Percentiles rank a stretch among this genome's conserved stretches.
phyloP scores from a whole-genome alignment of 202 grass and related monocot species.

The Alloteropsis angusta region DNA sequence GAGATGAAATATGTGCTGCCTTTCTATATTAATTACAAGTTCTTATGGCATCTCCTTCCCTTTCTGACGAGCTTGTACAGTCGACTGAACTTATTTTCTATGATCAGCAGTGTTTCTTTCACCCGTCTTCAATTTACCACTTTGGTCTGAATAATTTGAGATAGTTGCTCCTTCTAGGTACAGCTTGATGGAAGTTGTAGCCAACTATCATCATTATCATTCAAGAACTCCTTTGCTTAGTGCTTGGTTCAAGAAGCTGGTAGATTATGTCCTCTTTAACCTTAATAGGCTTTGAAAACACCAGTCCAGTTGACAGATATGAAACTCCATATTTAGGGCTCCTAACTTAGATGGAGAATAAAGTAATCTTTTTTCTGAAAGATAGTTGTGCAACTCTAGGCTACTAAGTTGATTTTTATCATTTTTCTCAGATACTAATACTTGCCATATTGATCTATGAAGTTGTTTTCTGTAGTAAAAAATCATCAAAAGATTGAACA shows the following conservation, averaged over 20 bases:
- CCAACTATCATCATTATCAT: neutral
- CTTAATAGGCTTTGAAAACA: slow-evolving; percentile 11
- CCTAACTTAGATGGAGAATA: neutral
- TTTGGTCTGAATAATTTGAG: neutral
- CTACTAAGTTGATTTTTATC: slow-evolving; percentile 13
- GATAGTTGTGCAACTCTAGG: slow-evolving; percentile 1
- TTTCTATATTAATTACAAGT: neutral
- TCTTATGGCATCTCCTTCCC: neutral
- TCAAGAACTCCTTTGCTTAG: neutral
- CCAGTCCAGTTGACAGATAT: neutral
- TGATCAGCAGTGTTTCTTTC: neutral
- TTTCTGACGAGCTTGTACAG: neutral
- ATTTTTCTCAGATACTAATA: neutral
- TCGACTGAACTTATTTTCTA: neutral
- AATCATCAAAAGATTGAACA: neutral
- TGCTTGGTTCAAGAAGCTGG: neutral
- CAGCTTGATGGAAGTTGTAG: neutral
- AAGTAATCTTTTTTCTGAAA: slow-evolving; percentile 10
- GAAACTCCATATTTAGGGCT: neutral
- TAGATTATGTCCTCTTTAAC: slow-evolving; percentile 8
- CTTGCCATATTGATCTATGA: slow-evolving; percentile 2
- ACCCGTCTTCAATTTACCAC: neutral
- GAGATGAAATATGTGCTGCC: neutral
- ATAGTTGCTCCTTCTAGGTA: neutral
- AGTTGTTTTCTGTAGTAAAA: slow-evolving; percentile 24